These are phyloP conservation scores for Podaxis sp. DNA, from an alignment of 768 basidiomycete species.

Conservation along the genomic window DNA sequence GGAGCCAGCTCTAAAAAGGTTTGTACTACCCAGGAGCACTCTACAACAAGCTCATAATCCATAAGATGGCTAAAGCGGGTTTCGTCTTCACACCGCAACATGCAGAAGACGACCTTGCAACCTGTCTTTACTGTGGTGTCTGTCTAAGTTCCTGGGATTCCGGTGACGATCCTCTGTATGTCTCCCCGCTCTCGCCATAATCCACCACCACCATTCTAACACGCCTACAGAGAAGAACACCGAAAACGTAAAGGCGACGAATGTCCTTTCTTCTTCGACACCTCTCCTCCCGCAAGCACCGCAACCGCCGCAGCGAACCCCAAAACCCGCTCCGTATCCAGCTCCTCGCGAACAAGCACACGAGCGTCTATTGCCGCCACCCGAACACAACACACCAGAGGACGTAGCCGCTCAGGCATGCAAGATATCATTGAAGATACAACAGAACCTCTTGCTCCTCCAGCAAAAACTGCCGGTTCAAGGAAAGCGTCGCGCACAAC, in stretches of 20 bases:
- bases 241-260: constrained; percentile 50
- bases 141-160: constrained; percentile 84
- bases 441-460: constrained; percentile 19
- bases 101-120: constrained; percentile 71
- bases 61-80: constrained; percentile 84
- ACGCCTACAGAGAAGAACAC: constrained; percentile 61
- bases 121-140: constrained; percentile 81
- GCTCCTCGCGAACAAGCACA: constrained; percentile 20
- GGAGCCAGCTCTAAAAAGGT: constrained; percentile 73
- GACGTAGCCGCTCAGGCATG: constrained; percentile 2
- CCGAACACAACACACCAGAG: not conserved
- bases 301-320: not conserved
- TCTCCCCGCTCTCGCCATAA: not conserved
- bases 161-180: constrained; percentile 84
- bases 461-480: constrained; percentile 14
- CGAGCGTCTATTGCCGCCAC: constrained; percentile 19
- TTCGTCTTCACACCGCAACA: constrained; percentile 75
- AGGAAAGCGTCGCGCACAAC: not conserved
- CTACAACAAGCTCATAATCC: not conserved
- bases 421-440: constrained; percentile 8
- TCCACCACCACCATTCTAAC: constrained; percentile 1
- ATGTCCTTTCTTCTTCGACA: constrained; percentile 37
- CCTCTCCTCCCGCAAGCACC: constrained; percentile 12
- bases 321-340: constrained; percentile 10
- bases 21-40: not conserved